A percentile compares a stretch with the other conserved stretches of the same genome.
Conservation (phyloP, 139 green algal genomes). For the Volvox reticuliferus region DNA sequence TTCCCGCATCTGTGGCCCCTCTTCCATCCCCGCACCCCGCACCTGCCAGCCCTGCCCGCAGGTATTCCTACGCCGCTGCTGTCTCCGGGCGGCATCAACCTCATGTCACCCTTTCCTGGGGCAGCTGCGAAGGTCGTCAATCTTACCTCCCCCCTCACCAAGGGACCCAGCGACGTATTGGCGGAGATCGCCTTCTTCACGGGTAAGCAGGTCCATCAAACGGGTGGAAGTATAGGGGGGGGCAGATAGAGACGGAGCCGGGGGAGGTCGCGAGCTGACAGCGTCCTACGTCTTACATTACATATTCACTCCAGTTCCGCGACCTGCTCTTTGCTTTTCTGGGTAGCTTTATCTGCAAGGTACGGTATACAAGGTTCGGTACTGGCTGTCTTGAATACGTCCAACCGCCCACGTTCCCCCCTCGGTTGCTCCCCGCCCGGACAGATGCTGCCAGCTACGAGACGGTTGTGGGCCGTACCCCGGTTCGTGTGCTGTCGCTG, state of each 20-base stretch:
- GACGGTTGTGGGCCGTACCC: not conserved
- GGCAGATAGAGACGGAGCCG: no score
- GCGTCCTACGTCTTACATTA: no score
- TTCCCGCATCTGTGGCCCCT: no score
- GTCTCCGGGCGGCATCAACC: constrained; percentile 7
- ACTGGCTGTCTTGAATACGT: no score
- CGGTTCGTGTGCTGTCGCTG: constrained; percentile 64
- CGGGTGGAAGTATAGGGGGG: no score
- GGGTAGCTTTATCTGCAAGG: no score
- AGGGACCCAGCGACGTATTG: constrained; percentile 33
- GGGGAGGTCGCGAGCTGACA: no score
- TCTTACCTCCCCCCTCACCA: not conserved
- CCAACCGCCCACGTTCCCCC: no score
- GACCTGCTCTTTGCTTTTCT: no score
- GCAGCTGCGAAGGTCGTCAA: not conserved
- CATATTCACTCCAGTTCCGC: no score
- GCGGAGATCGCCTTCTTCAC: constrained; percentile 75
- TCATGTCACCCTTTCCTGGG: not conserved
- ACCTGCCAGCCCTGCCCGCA: not conserved
- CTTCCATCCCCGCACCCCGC: not conserved
- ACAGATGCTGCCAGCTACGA: constrained; percentile 21
- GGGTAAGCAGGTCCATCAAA: constrained; percentile 21
- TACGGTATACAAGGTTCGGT: no score
- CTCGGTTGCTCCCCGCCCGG: no score
- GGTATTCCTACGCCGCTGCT: not conserved